These are phyloP conservation scores for Taiwanofungus camphoratus DNA, from an alignment of 1,284 basidiomycete species.

Conservation along the genomic window DNA sequence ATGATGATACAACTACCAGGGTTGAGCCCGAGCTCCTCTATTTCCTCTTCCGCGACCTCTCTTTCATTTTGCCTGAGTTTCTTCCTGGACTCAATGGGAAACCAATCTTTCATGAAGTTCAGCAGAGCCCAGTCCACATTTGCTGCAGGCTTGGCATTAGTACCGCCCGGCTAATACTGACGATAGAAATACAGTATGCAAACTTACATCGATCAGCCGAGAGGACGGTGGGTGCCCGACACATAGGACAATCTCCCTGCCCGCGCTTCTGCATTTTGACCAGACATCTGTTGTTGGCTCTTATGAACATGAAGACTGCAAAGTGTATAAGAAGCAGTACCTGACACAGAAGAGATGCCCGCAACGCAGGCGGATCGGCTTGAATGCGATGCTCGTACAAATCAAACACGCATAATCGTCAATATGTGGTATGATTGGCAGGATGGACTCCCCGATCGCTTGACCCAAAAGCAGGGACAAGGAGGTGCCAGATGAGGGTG, in stretches of 20 bases:
- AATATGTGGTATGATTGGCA: constrained; percentile 80
- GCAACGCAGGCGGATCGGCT: constrained; percentile 81
- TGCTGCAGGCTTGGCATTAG: constrained; percentile 33
- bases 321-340: constrained; percentile 20
- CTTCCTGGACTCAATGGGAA: constrained; percentile 77
- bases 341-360: constrained; percentile 90
- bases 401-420: constrained; percentile 78
- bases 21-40: constrained; percentile 57
- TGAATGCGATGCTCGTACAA: constrained; percentile 82
- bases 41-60: constrained; percentile 71
- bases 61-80: constrained; percentile 77
- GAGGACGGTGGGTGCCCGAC: constrained; percentile 72
- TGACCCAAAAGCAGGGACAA: constrained; percentile 81
- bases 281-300: constrained; percentile 54
- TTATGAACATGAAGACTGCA: background rate
- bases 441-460: constrained; percentile 77
- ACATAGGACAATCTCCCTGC: constrained; percentile 82
- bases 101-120: constrained; percentile 91
- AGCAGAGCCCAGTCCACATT: constrained; percentile 80
- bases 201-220: constrained; percentile 68
- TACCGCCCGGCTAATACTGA: background rate
- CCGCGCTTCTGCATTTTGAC: constrained; percentile 92
- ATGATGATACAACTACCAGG: constrained; percentile 28
- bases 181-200: background rate
- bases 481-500: constrained; percentile 32